Evolutionary conservation across 495 filamentous ascomycete species (phyloP), one percentile per base, ranked within the genome.

Genomic region (Lasiosphaeria ovina): DNA sequence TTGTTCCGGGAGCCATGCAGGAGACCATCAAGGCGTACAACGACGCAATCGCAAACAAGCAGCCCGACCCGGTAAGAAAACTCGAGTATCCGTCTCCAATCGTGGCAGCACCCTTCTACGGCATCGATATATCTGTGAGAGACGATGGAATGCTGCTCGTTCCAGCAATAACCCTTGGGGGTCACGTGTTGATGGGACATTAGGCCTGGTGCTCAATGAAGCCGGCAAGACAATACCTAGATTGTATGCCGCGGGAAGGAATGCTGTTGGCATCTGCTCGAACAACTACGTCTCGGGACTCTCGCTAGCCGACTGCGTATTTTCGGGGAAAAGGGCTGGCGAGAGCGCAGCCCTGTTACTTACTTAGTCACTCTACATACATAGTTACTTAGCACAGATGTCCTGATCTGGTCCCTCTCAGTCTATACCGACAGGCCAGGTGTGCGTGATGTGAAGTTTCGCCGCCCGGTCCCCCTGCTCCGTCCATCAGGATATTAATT

Each of bases 21-120:
- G 55, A 57, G 55, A 57, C 55, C 14, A 35, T 57, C 40, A 47
- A 57, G 42, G 55, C 38, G 55, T 57, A 57, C 55, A 57, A 57
- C 55, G 55, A 57, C 55, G 55, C 55, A 5, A 49, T 57, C 55
- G n/a, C 55, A 16, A 48, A 57, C 55, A 49, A 57, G 24, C 55
- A 57, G 55, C 55, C 40, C 38, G 55, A 35, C 16, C 55, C 55
- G 16, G 55, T 47, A 14, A 16, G 55, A 24, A 57, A 57, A 57
- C 55, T 48, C 1, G 40, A 57, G 16, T 57, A 49, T 49, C 55
- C 38, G 42, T 57, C 40, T 49, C 55, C 55, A 5, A 57, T 57
- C 32, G 55, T 49, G 55, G 17, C 55, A 48, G 6, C 55, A 34
- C 55, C 55, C 4, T 57, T 57, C 40, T 57, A 57, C 31, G 55